phyloP scores from a whole-genome alignment of 106 monocot species.

The Dendrobium officinale region DNA sequence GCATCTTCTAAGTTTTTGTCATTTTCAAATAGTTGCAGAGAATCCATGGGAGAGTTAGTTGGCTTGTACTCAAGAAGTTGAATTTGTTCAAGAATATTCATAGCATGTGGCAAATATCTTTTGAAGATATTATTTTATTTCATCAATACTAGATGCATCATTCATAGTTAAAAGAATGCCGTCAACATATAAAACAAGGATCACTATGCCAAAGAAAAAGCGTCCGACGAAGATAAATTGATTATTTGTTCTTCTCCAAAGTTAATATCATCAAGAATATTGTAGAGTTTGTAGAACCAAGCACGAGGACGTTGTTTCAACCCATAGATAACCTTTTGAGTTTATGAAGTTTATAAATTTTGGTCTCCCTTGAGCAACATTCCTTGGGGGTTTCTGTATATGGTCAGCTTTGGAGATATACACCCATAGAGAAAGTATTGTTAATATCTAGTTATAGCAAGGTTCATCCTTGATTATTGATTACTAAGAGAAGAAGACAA shows the following conservation, averaged over 20 bases:
- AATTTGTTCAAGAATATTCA: not conserved
- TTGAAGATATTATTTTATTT: not conserved
- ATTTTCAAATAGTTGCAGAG: not conserved
- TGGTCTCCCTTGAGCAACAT: not conserved
- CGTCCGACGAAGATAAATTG: not conserved
- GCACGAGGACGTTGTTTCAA: not conserved
- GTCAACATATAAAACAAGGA: not conserved
- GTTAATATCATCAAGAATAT: not conserved
- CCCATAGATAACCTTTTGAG: not conserved
- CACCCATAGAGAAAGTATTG: not conserved
- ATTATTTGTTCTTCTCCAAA: not conserved
- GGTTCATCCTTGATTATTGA: not conserved
- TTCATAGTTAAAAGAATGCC: not conserved
- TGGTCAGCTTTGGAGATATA: not conserved
- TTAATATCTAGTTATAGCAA: not conserved
- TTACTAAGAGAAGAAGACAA: not conserved
- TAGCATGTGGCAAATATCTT: not conserved
- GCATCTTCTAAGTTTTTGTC: not conserved
- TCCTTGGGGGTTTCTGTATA: not conserved
- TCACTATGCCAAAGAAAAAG: not conserved
- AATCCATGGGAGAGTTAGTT: too few relatives aligned
- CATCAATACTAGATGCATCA: not conserved
- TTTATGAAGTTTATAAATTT: not conserved
- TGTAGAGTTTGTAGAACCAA: not conserved
- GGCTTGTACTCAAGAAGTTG: not conserved